phyloP scores from a whole-genome alignment of 495 filamentous ascomycete genomes.

The Hypoxylon trugodes region DNA sequence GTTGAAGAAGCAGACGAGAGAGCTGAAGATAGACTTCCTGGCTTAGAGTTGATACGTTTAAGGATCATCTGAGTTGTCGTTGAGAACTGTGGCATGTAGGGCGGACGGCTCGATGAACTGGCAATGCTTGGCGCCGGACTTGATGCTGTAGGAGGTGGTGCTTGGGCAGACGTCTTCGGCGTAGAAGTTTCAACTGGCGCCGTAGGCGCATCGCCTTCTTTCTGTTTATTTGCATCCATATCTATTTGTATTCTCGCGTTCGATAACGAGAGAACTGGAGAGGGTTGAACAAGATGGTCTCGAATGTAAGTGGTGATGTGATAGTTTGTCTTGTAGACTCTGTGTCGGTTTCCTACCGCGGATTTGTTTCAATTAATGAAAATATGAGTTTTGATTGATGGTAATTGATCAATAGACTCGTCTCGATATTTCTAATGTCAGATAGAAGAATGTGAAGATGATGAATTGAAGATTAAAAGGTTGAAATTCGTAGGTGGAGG shows the following conservation, averaged over 20 bases:
- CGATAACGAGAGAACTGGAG: too few species aligned
- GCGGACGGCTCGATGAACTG: constrained; percentile 40
- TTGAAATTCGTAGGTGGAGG: constrained; percentile 39
- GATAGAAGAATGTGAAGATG: constrained; percentile 13
- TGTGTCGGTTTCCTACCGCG: too few species aligned
- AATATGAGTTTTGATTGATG: too few species aligned
- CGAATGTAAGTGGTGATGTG: constrained; percentile 11
- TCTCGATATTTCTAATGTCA: neutral
- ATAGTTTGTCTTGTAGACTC: too few species aligned
- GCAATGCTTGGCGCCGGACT: constrained; percentile 34
- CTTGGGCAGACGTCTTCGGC: neutral
- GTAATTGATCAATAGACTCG: constrained; percentile 1
- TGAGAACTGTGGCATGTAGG: constrained; percentile 62
- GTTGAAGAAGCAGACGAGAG: constrained; percentile 46
- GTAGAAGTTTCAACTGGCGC: neutral
- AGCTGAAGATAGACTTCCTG: constrained; percentile 46
- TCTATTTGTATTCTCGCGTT: neutral
- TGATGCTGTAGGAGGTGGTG: constrained; percentile 14
- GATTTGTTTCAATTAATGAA: too few species aligned
- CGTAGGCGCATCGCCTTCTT: constrained; percentile 1
- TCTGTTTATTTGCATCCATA: constrained; percentile 19
- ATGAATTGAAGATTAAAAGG: constrained; percentile 18
- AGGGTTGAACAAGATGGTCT: too few species aligned
- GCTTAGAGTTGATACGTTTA: constrained; percentile 57
- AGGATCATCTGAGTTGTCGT: constrained; percentile 66